These are phyloP conservation scores for Pythium dissimile DNA, from an alignment of 352 stramenopile genomes.

Conservation along the genomic window DNA sequence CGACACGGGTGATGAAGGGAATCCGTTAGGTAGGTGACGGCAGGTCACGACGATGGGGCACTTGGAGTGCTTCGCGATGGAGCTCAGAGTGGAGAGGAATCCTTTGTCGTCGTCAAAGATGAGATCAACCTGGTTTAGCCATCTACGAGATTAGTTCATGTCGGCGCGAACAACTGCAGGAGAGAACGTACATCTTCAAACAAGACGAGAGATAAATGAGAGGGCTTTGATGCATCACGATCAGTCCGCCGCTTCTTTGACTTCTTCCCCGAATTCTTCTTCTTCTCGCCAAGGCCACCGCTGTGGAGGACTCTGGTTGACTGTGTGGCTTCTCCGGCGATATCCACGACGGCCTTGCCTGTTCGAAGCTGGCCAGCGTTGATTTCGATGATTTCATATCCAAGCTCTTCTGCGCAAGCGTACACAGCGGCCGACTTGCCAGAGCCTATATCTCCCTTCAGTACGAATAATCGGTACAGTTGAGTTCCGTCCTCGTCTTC, in stretches of 20 bases:
- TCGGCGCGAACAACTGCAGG: neutral
- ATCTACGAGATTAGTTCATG: too few species aligned
- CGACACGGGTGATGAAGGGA: slow-evolving; percentile 44
- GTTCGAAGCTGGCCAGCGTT: slow-evolving; percentile 75
- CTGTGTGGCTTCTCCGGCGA: slow-evolving; percentile 81
- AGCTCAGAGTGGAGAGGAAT: slow-evolving; percentile 61
- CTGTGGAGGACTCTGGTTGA: slow-evolving; percentile 71
- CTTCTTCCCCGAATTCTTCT: slow-evolving; percentile 24
- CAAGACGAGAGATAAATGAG: slow-evolving; percentile 73
- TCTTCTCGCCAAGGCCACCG: slow-evolving; percentile 38
- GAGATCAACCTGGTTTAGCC: slow-evolving; percentile 40
- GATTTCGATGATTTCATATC: slow-evolving; percentile 84
- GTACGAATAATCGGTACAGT: slow-evolving; percentile 64
- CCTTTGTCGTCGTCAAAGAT: slow-evolving; percentile 83
- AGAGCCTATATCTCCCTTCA: slow-evolving; percentile 65
- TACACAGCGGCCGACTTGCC: slow-evolving; percentile 82
- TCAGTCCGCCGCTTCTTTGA: slow-evolving; percentile 17
- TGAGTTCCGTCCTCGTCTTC: slow-evolving; percentile 48
- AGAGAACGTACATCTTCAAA: slow-evolving; percentile 67
- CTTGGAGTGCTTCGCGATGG: slow-evolving; percentile 80
- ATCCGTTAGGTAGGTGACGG: slow-evolving; percentile 47
- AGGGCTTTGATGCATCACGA: slow-evolving; percentile 14
- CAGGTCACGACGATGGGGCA: slow-evolving; percentile 81
- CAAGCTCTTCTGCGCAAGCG: slow-evolving; percentile 73
- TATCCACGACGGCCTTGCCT: slow-evolving; percentile 63